Evolutionary conservation across 768 basidiomycete species (phyloP).

Genomic region (Neoboletus brunneissimus): DNA sequence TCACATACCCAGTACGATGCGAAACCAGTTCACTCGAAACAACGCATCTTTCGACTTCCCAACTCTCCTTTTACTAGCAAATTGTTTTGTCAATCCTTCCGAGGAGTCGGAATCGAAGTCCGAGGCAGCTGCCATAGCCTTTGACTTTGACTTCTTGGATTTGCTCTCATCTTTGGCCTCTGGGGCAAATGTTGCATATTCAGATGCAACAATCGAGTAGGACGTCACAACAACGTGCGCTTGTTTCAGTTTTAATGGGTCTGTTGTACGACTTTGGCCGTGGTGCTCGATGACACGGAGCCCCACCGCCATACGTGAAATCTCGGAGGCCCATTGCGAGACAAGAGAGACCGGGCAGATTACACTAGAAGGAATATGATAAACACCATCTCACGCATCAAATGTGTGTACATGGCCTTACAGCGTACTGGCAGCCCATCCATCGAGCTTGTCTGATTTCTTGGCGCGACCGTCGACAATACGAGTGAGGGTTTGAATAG

Average conservation of each 20-base stretch:
- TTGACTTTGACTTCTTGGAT: slow-evolving; percentile 40
- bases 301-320: slow-evolving; percentile 63
- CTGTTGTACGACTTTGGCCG: slow-evolving; percentile 68
- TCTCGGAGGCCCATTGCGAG: slow-evolving; percentile 88
- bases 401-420: slow-evolving; percentile 33
- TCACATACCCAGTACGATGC: slow-evolving; percentile 74
- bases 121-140: slow-evolving; percentile 26
- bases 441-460: slow-evolving; percentile 65
- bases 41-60: slow-evolving; percentile 59
- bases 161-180: slow-evolving; percentile 56
- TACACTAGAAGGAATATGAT: slow-evolving; percentile 50
- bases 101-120: slow-evolving; percentile 37
- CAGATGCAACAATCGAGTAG: slow-evolving; percentile 80
- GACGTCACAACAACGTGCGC: slow-evolving; percentile 83
- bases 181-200: slow-evolving; percentile 55
- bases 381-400: background rate
- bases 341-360: slow-evolving; percentile 86
- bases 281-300: slow-evolving; percentile 82
- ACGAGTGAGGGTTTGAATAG: slow-evolving; percentile 84
- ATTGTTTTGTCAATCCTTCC: slow-evolving; percentile 37
- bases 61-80: slow-evolving; percentile 42
- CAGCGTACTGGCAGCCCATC: slow-evolving; percentile 73
- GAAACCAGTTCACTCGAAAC: slow-evolving; percentile 78
- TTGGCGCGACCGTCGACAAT: slow-evolving; percentile 80
- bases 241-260: slow-evolving; percentile 49